Evolutionary conservation across 768 basidiomycete genomes (phyloP).

Genomic region (Boletus pseudopeckii): DNA sequence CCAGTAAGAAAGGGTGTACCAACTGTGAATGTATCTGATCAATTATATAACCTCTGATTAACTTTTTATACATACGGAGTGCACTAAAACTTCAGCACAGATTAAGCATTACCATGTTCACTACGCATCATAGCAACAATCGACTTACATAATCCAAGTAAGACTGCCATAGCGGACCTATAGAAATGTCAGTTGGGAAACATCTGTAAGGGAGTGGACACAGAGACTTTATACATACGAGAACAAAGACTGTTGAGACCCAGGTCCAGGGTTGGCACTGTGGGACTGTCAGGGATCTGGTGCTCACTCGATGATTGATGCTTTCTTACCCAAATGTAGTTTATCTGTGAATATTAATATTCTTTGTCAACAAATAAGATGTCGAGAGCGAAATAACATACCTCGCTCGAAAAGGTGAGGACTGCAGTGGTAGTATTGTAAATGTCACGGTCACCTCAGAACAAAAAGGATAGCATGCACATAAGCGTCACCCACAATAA

Average conservation of each 20-base stretch:
- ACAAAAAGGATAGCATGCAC: background rate
- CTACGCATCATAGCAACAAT: background rate
- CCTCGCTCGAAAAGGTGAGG: constrained; percentile 8
- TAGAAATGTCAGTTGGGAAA: background rate
- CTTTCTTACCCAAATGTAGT: constrained; percentile 10
- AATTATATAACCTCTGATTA: no score
- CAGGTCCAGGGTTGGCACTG: constrained; percentile 4
- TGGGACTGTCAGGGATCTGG: background rate
- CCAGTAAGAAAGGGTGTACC: no score
- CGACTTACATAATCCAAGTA: background rate
- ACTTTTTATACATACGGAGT: background rate
- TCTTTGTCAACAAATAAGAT: background rate
- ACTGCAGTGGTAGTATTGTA: background rate
- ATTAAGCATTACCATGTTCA: background rate
- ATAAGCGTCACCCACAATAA: background rate
- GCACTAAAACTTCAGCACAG: background rate
- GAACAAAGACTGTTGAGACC: background rate
- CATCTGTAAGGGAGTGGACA: no score
- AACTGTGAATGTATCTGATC: no score
- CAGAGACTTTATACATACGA: background rate
- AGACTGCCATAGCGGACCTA: background rate
- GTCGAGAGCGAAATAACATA: background rate
- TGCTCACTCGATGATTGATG: no score
- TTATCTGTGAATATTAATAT: background rate
- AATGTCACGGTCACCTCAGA: background rate